Conservation (phyloP, 2,329 filamentous ascomycete species). For the Nothophoma quercina region DNA sequence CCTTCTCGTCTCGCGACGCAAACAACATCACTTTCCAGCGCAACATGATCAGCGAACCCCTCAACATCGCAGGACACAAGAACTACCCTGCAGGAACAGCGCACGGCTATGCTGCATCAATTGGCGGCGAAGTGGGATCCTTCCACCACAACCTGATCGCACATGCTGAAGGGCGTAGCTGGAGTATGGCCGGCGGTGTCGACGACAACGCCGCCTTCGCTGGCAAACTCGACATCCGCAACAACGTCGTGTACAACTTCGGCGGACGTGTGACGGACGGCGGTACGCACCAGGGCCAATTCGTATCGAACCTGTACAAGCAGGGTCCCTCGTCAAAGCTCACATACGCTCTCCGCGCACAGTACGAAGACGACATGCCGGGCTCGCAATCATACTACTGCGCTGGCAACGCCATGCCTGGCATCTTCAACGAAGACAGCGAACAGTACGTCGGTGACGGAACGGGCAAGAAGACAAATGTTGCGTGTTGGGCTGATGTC, state of each 20-base stretch:
- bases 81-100: constrained; percentile 46
- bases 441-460: constrained; percentile 31
- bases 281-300: constrained; percentile 43
- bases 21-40: constrained; percentile 49
- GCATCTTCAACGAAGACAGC: constrained; percentile 38
- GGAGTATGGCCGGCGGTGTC: constrained; percentile 49
- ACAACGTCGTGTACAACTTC: constrained; percentile 51
- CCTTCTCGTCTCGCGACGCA: constrained; percentile 45
- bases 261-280: constrained; percentile 46
- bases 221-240: constrained; percentile 45
- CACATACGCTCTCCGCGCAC: constrained; percentile 37
- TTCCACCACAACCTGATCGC: constrained; percentile 50
- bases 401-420: constrained; percentile 44
- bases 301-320: constrained; percentile 48
- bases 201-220: constrained; percentile 41
- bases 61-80: constrained; percentile 49
- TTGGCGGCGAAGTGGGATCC: constrained; percentile 46
- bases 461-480: constrained; percentile 29
- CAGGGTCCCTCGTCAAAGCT: constrained; percentile 40
- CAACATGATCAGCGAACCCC: constrained; percentile 48
- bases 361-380: constrained; percentile 44
- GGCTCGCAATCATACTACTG: constrained; percentile 47
- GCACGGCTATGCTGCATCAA: constrained; percentile 28
- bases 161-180: constrained; percentile 52
- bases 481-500: constrained; percentile 44